phyloP scores from a whole-genome alignment of 1,284 basidiomycete species.

The Boletus hoseneyae region DNA sequence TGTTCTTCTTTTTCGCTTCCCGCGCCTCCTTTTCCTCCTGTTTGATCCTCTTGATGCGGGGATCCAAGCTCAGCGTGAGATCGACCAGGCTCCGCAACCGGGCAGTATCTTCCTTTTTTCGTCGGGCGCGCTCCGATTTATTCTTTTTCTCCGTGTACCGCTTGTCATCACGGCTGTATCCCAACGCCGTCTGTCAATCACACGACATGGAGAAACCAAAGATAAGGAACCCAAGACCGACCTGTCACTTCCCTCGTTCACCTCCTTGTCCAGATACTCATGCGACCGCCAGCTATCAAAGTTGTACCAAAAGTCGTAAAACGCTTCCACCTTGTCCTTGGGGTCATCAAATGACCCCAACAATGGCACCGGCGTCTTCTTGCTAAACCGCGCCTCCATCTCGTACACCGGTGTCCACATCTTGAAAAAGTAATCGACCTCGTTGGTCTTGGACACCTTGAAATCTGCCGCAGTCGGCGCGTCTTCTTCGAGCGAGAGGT shows the following conservation, averaged over 20 bases:
- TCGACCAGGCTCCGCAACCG: constrained; percentile 89
- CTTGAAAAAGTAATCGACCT: constrained; percentile 58
- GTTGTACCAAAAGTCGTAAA: constrained; percentile 99
- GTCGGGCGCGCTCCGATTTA: constrained; percentile 91
- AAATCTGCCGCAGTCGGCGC: constrained; percentile 68
- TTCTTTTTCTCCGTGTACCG: constrained; percentile 99
- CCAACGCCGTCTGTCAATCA: constrained; percentile 6
- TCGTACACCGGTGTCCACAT: constrained; percentile 80
- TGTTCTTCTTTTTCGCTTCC: constrained; percentile 85
- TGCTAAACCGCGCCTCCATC: constrained; percentile 90
- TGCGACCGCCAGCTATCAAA: constrained; percentile 99
- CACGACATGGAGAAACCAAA: not conserved
- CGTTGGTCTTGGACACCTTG: constrained; percentile 46
- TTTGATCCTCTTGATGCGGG: constrained; percentile 97
- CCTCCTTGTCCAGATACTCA: constrained; percentile 98
- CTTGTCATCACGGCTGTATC: constrained; percentile 89
- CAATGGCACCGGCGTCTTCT: constrained; percentile 80
- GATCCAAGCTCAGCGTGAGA: constrained; percentile 81
- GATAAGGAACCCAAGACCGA: constrained; percentile 36
- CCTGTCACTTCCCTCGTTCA: constrained; percentile 96
- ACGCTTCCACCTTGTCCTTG: constrained; percentile 85
- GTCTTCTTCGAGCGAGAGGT: constrained; percentile 73
- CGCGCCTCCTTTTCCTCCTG: constrained; percentile 94
- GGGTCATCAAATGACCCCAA: constrained; percentile 72
- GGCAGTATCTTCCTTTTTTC: constrained; percentile 98